Conservation (phyloP, 2,329 filamentous ascomycete genomes). For the Talaromyces sp. region DNA sequence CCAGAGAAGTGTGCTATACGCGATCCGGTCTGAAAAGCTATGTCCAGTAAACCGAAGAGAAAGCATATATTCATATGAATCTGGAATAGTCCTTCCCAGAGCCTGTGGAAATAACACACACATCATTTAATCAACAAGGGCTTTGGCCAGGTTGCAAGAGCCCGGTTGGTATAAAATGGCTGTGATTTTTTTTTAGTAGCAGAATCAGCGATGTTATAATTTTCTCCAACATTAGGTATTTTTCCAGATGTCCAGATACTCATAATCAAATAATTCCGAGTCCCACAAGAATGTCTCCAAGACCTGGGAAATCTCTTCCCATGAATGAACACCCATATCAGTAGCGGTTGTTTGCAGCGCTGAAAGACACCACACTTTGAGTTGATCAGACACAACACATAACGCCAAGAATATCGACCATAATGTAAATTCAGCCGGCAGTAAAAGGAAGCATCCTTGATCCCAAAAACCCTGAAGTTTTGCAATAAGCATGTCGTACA, state of each 20-base stretch:
- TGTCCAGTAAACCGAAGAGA: too few species aligned
- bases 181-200: background rate
- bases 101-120: too few species aligned
- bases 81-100: too few species aligned
- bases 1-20: too few species aligned
- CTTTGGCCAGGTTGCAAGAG: too few species aligned
- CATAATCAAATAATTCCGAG: background rate
- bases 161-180: too few species aligned
- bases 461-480: background rate
- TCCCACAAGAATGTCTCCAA: conserved; percentile 6
- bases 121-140: too few species aligned
- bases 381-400: background rate
- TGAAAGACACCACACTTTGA: conserved; percentile 1
- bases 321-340: background rate
- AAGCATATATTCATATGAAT: too few species aligned
- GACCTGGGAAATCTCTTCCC: background rate
- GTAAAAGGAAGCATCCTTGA: background rate
- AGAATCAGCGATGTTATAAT: background rate
- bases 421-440: background rate
- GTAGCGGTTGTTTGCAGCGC: background rate
- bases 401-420: conserved; percentile 4
- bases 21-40: too few species aligned
- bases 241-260: conserved; percentile 1
- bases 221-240: background rate
- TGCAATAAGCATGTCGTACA: conserved; percentile 3